These are phyloP conservation scores for Fusarium coicis DNA, from an alignment of 2,329 filamentous ascomycete genomes.

Conservation along the genomic window DNA sequence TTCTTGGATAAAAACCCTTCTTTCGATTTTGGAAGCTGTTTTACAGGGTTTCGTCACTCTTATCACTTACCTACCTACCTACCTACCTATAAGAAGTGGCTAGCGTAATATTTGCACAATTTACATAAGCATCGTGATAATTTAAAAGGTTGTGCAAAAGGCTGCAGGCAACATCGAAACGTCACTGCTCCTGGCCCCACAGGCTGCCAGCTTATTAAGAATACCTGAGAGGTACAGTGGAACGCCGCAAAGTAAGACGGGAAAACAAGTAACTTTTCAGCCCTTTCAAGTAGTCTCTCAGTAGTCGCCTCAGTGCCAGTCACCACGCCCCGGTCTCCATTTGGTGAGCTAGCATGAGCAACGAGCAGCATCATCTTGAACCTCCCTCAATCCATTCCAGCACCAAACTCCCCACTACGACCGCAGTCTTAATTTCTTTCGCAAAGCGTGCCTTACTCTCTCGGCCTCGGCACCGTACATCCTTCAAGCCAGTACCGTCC, in stretches of 20 bases:
- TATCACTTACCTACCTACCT: not conserved
- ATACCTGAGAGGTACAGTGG: conserved; percentile 40
- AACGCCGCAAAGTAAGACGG: not conserved
- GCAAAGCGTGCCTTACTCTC: conserved; percentile 10
- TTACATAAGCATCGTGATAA: conserved; percentile 11
- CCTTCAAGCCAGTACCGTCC: conserved; percentile 13
- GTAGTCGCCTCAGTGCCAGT: conserved; percentile 31
- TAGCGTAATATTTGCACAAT: not conserved
- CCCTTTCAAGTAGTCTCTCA: conserved; percentile 13
- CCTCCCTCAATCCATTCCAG: conserved; percentile 25
- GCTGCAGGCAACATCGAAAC: conserved; percentile 51
- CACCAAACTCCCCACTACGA: conserved; percentile 18
- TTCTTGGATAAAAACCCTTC: not conserved
- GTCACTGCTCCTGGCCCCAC: conserved; percentile 46
- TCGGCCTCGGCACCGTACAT: not conserved
- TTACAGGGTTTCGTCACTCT: not conserved
- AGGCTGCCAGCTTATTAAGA: conserved; percentile 29
- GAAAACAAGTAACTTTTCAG: conserved; percentile 32
- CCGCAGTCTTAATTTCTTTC: conserved; percentile 1
- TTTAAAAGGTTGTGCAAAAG: conserved; percentile 12
- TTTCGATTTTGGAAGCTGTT: not conserved
- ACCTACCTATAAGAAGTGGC: not conserved
- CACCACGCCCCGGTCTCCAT: conserved; percentile 37
- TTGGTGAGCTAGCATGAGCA: conserved; percentile 37
- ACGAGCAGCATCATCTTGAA: conserved; percentile 35